Percentiles rank a stretch among this genome's conserved stretches.
Conservation (phyloP, 805 yeast genomes). For the Candida cerambycidarum region DNA sequence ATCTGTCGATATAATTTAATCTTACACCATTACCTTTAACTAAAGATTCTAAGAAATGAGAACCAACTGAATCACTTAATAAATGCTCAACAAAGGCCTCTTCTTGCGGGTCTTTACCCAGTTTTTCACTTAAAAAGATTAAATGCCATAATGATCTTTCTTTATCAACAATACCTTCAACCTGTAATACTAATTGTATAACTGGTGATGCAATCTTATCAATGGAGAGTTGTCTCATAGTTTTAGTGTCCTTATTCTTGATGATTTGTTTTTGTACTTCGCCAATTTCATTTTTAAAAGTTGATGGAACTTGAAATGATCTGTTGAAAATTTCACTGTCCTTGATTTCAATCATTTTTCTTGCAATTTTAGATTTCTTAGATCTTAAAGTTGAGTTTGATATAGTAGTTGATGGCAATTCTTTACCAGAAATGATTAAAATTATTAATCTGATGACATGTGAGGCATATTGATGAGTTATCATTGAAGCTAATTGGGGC, state of each 20-base stretch:
- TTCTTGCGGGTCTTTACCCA: constrained; percentile 57
- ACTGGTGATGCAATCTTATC: constrained; percentile 88
- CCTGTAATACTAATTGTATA: constrained; percentile 69
- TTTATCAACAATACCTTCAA: constrained; percentile 78
- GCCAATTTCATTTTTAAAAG: constrained; percentile 62
- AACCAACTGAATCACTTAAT: constrained; percentile 86
- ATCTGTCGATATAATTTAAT: constrained; percentile 64
- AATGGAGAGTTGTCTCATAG: constrained; percentile 69
- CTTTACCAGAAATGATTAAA: constrained; percentile 72
- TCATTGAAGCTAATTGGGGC: constrained; percentile 58
- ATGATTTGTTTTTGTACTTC: constrained; percentile 46
- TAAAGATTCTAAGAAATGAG: constrained; percentile 81
- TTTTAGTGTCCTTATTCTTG: constrained; percentile 32
- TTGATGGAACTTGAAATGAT: constrained; percentile 65
- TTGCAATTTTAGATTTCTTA: constrained; percentile 80
- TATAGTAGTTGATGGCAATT: constrained; percentile 68
- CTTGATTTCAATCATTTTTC: constrained; percentile 88
- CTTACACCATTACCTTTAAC: constrained; percentile 62
- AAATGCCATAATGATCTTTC: constrained; percentile 70
- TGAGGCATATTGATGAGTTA: constrained; percentile 79
- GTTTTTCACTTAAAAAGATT: constrained; percentile 52
- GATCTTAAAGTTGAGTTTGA: constrained; percentile 76
- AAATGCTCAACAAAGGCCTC: constrained; percentile 82
- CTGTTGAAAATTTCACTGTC: constrained; percentile 71
- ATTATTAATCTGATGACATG: constrained; percentile 78